phyloP scores from a whole-genome alignment of 768 basidiomycete genomes.

The Boletus subcaerulescens region DNA sequence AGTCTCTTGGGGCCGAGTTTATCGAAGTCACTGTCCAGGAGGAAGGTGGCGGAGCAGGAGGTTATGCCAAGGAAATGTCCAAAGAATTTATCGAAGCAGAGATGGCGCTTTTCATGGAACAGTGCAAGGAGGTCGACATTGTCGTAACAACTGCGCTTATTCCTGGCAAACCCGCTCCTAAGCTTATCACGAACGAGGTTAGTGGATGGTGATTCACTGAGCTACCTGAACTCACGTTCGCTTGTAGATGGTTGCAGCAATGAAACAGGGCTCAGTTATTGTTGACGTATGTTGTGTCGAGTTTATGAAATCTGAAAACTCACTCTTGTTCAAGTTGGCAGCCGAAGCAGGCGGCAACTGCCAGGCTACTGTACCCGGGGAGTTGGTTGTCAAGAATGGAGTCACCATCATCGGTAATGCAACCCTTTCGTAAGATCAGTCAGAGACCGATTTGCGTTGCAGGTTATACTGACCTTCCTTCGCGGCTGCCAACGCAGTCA shows the following conservation, averaged over 20 bases:
- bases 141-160: conserved; percentile 85
- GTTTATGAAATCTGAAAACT: conserved; percentile 5
- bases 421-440: not conserved
- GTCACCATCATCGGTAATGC: conserved; percentile 76
- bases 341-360: conserved; percentile 92
- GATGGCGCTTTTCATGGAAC: conserved; percentile 85
- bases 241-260: conserved; percentile 71
- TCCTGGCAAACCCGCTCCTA: conserved; percentile 85
- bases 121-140: conserved; percentile 88
- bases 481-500: conserved; percentile 86
- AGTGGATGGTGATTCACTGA: not conserved
- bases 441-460: conserved; percentile 2
- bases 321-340: conserved; percentile 39
- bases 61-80: conserved; percentile 89
- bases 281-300: conserved; percentile 50
- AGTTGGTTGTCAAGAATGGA: conserved; percentile 64
- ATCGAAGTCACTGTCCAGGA: conserved; percentile 79
- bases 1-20: conserved; percentile 88
- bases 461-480: conserved; percentile 85
- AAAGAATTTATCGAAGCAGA: conserved; percentile 87
- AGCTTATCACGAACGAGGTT: conserved; percentile 71
- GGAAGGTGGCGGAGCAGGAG: conserved; percentile 78
- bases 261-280: conserved; percentile 89
- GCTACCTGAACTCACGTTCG: conserved; percentile 6
- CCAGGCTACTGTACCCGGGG: conserved; percentile 75